Evolutionary conservation across 2,329 filamentous ascomycete species (phyloP), one percentile per base, ranked within the genome.

Genomic region (Scedosporium dehoogii): DNA sequence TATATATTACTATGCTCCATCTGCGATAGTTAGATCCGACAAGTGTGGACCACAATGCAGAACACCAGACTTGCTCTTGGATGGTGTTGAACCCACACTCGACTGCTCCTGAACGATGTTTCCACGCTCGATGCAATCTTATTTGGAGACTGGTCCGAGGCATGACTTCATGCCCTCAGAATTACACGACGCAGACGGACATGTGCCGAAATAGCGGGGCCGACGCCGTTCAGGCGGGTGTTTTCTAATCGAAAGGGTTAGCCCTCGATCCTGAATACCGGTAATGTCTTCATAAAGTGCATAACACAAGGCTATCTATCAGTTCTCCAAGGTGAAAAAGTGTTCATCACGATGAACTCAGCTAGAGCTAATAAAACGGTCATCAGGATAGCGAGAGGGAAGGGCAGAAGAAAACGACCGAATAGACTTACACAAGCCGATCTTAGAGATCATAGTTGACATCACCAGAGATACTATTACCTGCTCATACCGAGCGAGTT

Each of bases 271-370:
- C 56, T 18, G 21, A 6, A 42, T 27, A 48, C 4, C 5, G 16
- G 27, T 25, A 9, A 5, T 23, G 44, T 6, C 23, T 29, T 25
- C 23, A 5, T 6, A n/a, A 48, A 25, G 16, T 9, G 4, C 9
- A n/a, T 7, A 48, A 48, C 18, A 7, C 18, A 18, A 21, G 21
- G 27, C 59, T 61, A 59, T 38, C 18, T 66, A 72, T 84, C 81
- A 84, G 81, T 84, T 84, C 81, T 84, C 81, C 81, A 84, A 84
- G 81, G 81, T 84, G 81, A 83, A 79, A 73, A 66, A 70, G 71
- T 79, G 9, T 59, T 84, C 81, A 72, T 83, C 81, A 84, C 70
- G 75, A 75, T 78, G 74, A 79, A 81, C 75, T 84, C 81, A 76
- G 80, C 73, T 70, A 77, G 75, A 77, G 76, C 73, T 77, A 75